A percentile compares a stretch with the other conserved stretches of the same genome.
phyloP scores from a whole-genome alignment of 1,284 basidiomycete genomes.

The Mycocalia duriaeana region DNA sequence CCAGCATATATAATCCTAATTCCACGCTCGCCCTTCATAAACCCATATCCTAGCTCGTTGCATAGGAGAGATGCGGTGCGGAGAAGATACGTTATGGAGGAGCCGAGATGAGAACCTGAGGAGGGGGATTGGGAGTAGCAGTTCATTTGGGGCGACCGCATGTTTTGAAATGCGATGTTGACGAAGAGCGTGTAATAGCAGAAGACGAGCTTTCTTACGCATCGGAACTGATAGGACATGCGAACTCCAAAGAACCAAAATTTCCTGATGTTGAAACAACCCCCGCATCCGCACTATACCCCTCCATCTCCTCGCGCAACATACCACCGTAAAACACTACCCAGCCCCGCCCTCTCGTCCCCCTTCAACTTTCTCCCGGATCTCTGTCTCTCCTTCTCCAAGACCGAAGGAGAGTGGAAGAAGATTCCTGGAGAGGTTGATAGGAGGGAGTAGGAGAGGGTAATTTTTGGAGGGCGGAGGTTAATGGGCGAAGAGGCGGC shows the following conservation, averaged over 20 bases:
- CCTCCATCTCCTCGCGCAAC: background rate
- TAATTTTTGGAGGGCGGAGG: conserved; percentile 32
- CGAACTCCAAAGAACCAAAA: conserved; percentile 60
- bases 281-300: conserved; percentile 5
- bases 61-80: too few species aligned
- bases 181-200: too few species aligned
- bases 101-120: background rate
- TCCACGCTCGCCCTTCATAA: too few species aligned
- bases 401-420: conserved; percentile 50
- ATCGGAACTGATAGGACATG: conserved; percentile 7
- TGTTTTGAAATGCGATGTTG: too few species aligned
- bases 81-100: background rate
- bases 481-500: conserved; percentile 1
- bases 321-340: conserved; percentile 56
- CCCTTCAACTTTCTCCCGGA: conserved; percentile 39
- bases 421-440: conserved; percentile 30
- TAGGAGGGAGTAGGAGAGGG: conserved; percentile 36
- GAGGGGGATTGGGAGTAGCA: background rate
- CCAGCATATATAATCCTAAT: conserved; percentile 43
- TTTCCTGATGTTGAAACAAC: too few species aligned
- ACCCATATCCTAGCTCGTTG: too few species aligned
- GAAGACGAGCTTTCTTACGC: too few species aligned
- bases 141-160: too few species aligned
- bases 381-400: conserved; percentile 39
- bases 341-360: conserved; percentile 50